Evolutionary conservation across 1,139 yeast species (phyloP).

Genomic region (Eremothecium coryli): DNA sequence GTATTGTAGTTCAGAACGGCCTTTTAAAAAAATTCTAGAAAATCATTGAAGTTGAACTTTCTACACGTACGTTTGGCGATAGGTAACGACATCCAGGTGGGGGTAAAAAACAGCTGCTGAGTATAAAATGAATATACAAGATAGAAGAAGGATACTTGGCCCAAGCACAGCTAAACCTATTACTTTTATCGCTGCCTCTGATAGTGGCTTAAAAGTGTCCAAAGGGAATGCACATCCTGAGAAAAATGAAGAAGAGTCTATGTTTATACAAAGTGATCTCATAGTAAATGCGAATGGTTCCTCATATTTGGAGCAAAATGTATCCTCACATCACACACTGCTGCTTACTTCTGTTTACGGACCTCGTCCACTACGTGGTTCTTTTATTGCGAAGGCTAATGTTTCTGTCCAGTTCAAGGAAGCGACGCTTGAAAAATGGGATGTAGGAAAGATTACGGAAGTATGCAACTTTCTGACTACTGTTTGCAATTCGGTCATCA

Average conservation of each 20-base stretch:
- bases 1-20: too few species aligned
- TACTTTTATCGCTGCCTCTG: too few species aligned
- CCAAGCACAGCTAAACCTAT: conserved; percentile 53
- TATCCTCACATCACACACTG: conserved; percentile 34
- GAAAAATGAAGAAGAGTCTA: conserved; percentile 15
- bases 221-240: conserved; percentile 5
- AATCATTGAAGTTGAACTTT: too few species aligned
- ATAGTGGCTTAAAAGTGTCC: conserved; percentile 19
- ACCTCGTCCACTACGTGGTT: conserved; percentile 77
- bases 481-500: conserved; percentile 36
- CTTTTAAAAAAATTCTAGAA: too few species aligned
- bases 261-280: conserved; percentile 46
- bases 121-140: conserved; percentile 36
- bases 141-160: conserved; percentile 65
- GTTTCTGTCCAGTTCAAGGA: conserved; percentile 57
- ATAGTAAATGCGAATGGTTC: conserved; percentile 78
- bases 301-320: conserved; percentile 57
- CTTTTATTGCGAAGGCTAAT: conserved; percentile 60
- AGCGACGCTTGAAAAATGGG: conserved; percentile 28
- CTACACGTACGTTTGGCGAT: too few species aligned
- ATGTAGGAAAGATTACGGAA: conserved; percentile 29
- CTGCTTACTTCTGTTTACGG: conserved; percentile 74
- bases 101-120: background rate
- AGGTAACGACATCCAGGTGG: too few species aligned
- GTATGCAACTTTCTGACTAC: conserved; percentile 30